These are phyloP conservation scores for Camellia sinensis DNA, from an alignment of 148 eudicot genomes.

Conservation along the genomic window DNA sequence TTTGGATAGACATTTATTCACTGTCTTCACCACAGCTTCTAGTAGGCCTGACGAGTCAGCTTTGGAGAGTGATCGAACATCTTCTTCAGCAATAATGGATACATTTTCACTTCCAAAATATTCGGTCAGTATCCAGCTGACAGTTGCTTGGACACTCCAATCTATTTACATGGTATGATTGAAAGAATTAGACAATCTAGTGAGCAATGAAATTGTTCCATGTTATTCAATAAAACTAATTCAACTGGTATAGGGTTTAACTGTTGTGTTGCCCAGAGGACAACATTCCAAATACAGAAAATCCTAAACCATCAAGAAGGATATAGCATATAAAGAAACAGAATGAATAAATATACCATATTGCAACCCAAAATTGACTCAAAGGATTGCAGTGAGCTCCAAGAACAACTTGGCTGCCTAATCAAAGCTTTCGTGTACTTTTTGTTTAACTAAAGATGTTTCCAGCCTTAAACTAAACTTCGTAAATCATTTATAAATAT, in stretches of 20 bases:
- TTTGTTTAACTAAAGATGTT: neutral
- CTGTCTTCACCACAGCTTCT: constrained; percentile 38
- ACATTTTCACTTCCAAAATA: constrained; percentile 42
- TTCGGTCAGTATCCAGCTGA: constrained; percentile 47
- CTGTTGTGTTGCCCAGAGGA: neutral
- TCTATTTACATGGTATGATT: constrained; percentile 26
- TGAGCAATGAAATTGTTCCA: neutral
- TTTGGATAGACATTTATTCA: constrained; percentile 38
- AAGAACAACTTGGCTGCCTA: neutral
- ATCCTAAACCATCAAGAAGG: neutral
- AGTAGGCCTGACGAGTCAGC: constrained; percentile 28
- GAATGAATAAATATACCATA: neutral
- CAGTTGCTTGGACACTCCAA: constrained; percentile 62
- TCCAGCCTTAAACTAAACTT: neutral
- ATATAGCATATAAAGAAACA: neutral
- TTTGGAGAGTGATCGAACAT: constrained; percentile 40
- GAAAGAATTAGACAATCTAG: constrained; percentile 11
- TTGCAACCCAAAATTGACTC: neutral
- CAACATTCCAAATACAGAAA: neutral
- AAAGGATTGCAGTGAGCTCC: constrained; percentile 2
- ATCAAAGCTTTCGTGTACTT: neutral
- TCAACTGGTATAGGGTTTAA: neutral
- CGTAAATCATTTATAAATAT: neutral
- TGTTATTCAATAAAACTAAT: neutral
- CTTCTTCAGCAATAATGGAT: constrained; percentile 56